Base-by-base conservation (phyloP, 2,329 filamentous ascomycete species). In the Plenodomus lindquistii region DNA sequence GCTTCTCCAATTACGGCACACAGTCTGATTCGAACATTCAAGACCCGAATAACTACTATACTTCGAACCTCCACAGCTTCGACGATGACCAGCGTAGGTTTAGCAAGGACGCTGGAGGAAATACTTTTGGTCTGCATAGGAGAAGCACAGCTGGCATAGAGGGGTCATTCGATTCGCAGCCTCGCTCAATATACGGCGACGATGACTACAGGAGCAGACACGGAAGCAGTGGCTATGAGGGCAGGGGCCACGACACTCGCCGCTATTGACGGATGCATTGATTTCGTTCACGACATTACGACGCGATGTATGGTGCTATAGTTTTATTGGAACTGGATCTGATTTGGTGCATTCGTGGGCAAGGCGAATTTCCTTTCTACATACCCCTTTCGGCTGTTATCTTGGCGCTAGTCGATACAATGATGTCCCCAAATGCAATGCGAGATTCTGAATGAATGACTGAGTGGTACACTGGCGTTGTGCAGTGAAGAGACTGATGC, bases 1-100 rank as follows among this genome's bases (percentile, higher is more conserved):
- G 63, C 37, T 70, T 69, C 48, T 66, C 67, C 22, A 59, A 52
- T 40, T 67, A 69, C 22, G 69, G 67, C 16, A 71, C 60, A 1
- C 57, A 63, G 22, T 72, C 70, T 8, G 71, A 73, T 20, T 54
- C 67, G 4, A 62, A 59, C 16, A 57, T 73, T 2, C 60, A 59
- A 17, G 67, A 72, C 8, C 64, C 69, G 3, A 47, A 45, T 22
- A 61, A 46, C 39, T 69, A 69, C 37, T 72, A 71, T 39, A 43
- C 59, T 2, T 67, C 66, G 5, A 68, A 67, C 37, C 52, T 69
- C 9, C 65, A 71, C 48, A 65, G 62, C n/a, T 40, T 57, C 2
- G 63, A 67, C 8, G 70, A 73, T 16, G 66, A 70, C 3, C 53
- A 57, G 21, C 63, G 61, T 16, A 55, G 63, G 22, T 66, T 64